Conservation (phyloP, 2,329 filamentous ascomycete genomes). For the Cytospora schulzeri region DNA sequence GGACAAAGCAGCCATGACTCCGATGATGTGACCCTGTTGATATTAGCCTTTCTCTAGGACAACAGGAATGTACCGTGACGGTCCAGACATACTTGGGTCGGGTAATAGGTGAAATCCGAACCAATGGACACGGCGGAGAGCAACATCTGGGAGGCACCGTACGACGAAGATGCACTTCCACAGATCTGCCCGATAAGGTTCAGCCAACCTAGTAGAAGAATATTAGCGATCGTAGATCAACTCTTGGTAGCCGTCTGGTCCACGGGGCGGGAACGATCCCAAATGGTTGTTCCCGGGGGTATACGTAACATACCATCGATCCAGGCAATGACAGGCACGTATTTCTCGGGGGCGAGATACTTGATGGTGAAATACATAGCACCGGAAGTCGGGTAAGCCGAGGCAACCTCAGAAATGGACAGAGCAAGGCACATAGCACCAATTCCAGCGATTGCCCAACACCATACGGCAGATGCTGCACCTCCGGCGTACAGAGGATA, state of each 20-base stretch:
- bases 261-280: background rate
- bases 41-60: background rate
- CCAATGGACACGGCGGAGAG: slow-evolving; percentile 54
- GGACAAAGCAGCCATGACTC: slow-evolving; percentile 56
- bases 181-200: slow-evolving; percentile 53
- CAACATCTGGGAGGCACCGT: slow-evolving; percentile 55
- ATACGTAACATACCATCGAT: slow-evolving; percentile 36
- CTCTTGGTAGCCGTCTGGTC: background rate
- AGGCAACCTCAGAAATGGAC: slow-evolving; percentile 59
- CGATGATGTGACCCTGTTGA: slow-evolving; percentile 44
- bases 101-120: slow-evolving; percentile 46
- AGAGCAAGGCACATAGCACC: slow-evolving; percentile 58
- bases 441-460: slow-evolving; percentile 58
- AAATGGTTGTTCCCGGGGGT: background rate
- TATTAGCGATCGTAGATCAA: background rate
- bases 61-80: no score
- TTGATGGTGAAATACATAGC: slow-evolving; percentile 57
- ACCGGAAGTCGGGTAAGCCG: slow-evolving; percentile 59
- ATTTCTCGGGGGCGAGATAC: slow-evolving; percentile 50
- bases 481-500: slow-evolving; percentile 57
- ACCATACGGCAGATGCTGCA: slow-evolving; percentile 57
- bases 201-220: slow-evolving; percentile 44
- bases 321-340: slow-evolving; percentile 54
- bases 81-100: slow-evolving; percentile 36
- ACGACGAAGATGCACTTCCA: slow-evolving; percentile 56